These are phyloP conservation scores for Chrysanthemum makinoi DNA, from an alignment of 129 eudicot genomes.

Conservation along the genomic window DNA sequence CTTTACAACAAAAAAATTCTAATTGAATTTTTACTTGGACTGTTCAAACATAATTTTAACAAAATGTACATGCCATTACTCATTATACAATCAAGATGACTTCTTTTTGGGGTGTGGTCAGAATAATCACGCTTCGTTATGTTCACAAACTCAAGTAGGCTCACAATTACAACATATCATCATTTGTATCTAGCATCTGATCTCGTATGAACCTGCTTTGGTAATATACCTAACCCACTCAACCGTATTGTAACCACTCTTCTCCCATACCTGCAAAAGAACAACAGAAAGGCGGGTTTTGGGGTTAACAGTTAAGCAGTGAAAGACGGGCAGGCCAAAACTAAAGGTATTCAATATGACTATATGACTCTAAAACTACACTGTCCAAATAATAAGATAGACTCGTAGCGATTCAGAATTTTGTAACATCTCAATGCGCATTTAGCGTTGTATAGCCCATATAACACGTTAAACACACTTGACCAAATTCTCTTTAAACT, in stretches of 20 bases:
- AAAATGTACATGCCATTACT: neutral
- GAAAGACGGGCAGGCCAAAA: neutral
- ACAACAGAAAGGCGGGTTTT: neutral
- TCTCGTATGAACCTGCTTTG: conserved; percentile 77
- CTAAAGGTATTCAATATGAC: too few relatives aligned
- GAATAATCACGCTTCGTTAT: neutral
- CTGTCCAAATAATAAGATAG: too few relatives aligned
- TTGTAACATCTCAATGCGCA: too few relatives aligned
- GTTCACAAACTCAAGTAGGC: neutral
- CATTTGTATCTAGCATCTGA: neutral
- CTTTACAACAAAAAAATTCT: neutral
- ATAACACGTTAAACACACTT: too few relatives aligned
- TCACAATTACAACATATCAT: neutral
- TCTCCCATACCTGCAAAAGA: conserved; percentile 88
- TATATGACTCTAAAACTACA: too few relatives aligned
- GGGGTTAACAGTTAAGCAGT: neutral
- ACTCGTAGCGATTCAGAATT: too few relatives aligned
- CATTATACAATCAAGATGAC: conserved; percentile 1
- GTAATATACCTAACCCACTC: conserved; percentile 99
- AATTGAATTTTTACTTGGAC: neutral
- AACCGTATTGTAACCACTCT: conserved; percentile 93
- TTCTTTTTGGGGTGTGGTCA: neutral
- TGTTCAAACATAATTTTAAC: neutral
- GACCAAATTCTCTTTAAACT: too few relatives aligned
- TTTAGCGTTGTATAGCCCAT: too few relatives aligned